Conservation (phyloP, 805 yeast species). For the Saccharomycopsis amapae region DNA sequence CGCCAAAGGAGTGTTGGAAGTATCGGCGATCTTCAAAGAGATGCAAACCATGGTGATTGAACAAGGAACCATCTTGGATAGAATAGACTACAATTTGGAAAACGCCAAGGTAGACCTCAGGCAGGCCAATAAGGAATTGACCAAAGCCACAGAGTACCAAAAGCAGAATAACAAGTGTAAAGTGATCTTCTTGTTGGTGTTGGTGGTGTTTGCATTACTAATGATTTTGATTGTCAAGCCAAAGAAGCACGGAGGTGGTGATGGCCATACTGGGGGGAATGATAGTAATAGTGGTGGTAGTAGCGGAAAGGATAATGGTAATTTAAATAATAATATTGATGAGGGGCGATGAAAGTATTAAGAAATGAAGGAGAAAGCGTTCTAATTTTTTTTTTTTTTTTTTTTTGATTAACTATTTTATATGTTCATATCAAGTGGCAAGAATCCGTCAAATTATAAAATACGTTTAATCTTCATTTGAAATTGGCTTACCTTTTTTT, state of each 20-base stretch:
- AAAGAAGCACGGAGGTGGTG: constrained; percentile 1
- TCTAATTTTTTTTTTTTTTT: no score
- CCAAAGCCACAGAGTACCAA: constrained; percentile 73
- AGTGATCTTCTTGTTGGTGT: constrained; percentile 62
- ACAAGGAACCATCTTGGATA: constrained; percentile 88
- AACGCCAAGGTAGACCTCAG: constrained; percentile 71
- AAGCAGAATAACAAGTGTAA: constrained; percentile 88
- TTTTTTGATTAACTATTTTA: no score
- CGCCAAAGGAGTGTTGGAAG: constrained; percentile 91
- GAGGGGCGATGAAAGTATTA: constrained; percentile 1
- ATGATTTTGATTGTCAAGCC: constrained; percentile 14
- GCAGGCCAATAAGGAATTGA: constrained; percentile 70
- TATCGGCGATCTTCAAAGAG: constrained; percentile 87
- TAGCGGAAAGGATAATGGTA: neutral
- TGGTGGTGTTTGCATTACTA: constrained; percentile 59
- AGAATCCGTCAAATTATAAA: no score
- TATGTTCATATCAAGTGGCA: no score
- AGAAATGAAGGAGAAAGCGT: neutral
- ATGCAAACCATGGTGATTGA: constrained; percentile 88
- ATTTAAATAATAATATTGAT: neutral
- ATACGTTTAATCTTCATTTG: no score
- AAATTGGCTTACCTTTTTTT: no score
- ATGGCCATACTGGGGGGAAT: neutral
- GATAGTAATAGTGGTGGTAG: constrained; percentile 10
- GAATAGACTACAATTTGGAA: constrained; percentile 87